Evolutionary conservation across 768 basidiomycete genomes (phyloP), one percentile per base, ranked within the genome.

Genomic region (Boletus insuetus): DNA sequence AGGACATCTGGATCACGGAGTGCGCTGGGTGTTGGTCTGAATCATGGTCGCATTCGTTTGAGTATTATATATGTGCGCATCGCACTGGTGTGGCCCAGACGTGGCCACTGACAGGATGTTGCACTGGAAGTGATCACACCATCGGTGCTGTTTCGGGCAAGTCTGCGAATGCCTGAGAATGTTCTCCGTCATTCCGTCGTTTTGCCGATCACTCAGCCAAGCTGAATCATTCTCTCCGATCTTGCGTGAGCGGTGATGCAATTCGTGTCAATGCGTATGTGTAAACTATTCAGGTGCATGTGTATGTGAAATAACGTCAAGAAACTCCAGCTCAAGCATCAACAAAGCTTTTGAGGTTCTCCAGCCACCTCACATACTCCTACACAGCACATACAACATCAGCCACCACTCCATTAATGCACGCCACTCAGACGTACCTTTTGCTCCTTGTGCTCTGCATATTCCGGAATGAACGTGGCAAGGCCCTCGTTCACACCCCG

Each of bases 281-380:
- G 57, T 48, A 44, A 26, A 43, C 49, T 50, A 54, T 46, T 54
- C 37, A 54, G 22, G 40, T 56, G 51, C 50, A 34, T 37, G 31
- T 51, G 43, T 43, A 47, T 46, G 35, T 32, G 31, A n/a, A 14
- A 19, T 13, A 22, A 43, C 5, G 11, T 32, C 16, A 29, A 10
- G 3, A n/a, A n/a, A 3, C 37, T 7, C 3, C 8, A n/a, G 29
- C 29, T 49, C 72, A 85, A 26, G 77, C 75, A 35, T 95, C 91
- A 58, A 98, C 74, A 67, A 97, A 98, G 20, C 66, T 69, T 79
- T 91, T 88, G 71, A 96, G 86, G 62, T 84, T 84, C 63, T 81
- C 74, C 64, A 98, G 75, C 95, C 95, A 98, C 60, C 77, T 79
- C 65, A 93, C 83, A 73, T 98, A 98, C 75, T 98, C 95, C 93